Evolutionary conservation across 2,329 filamentous ascomycete genomes (phyloP), one percentile per base, ranked within the genome.

Genomic region (Chrysoporthe cubensis): DNA sequence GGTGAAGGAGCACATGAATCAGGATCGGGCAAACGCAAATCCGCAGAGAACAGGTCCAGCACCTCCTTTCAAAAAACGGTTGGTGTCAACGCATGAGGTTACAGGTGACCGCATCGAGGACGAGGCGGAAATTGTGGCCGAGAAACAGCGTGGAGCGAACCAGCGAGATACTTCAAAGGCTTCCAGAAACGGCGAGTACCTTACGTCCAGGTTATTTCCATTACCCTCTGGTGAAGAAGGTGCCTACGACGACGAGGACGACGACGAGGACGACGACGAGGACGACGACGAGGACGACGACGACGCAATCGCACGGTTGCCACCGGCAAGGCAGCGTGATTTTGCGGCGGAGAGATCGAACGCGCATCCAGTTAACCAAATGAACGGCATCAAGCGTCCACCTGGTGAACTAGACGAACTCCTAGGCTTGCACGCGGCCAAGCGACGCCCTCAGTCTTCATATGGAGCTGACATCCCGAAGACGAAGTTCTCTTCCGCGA

Each of bases 51-150:
- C 42, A 40, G 58, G 37, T 21, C 13, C 48, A 34, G 26, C 44
- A 2, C 54, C n/a, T 58, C 21, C 46, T 2, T 56, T 60, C 48
- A 68, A 60, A 34, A 43, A 32, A 16, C 56, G 26, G 16, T 9
- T n/a, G 56, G 32, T 68, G 3, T 21, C 62, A 11, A 43, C 46
- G 21, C 43, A 7, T 11, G 13, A 46, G 18, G 4, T 8, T 16
- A 13, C 16, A 9, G 32, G 32, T 13, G 66, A 70, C 32, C 58
- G 37, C n/a, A 65, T 70, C 9, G 66, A 70, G 9, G 62, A 68
- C 42, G 59, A 68, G 9, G 66, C 56, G 9, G 62, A 56, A 1
- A 13, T 46, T 26, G 44, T 48, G 14, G 4, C n/a, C 16, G 26
- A 26, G 14, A 48, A 11, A 61, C 2, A 44, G 26, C 62, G 42